These are phyloP conservation scores for Eutrema japonicum DNA, from an alignment of 345 rosid species.

Conservation along the genomic window DNA sequence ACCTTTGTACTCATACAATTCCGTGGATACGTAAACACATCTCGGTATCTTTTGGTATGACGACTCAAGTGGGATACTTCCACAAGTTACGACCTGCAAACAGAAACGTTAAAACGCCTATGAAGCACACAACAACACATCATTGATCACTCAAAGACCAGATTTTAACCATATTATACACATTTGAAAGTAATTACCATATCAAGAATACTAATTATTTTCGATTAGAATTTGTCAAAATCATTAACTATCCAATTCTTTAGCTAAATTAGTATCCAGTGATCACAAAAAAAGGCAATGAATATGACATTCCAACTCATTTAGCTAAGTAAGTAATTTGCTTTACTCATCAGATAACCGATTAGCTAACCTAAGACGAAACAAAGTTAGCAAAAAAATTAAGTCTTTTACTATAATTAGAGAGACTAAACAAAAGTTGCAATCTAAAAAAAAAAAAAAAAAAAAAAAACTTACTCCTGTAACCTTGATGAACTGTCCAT, in stretches of 20 bases:
- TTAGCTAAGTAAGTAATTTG: not conserved
- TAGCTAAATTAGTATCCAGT: not conserved
- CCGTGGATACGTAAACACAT: constrained; percentile 83
- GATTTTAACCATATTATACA: not conserved
- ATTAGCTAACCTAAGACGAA: constrained; percentile 6
- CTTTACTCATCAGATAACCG: not conserved
- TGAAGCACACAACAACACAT: not conserved
- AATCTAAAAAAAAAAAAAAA: constrained; percentile 19
- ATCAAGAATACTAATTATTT: constrained; percentile 2
- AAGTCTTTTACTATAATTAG: constrained; percentile 6
- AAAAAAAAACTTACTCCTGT: constrained; percentile 71
- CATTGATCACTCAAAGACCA: not conserved
- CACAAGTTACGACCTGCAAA: constrained; percentile 92
- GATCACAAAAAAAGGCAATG: constrained; percentile 12
- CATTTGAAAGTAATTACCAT: constrained; percentile 4
- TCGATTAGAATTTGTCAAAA: not conserved
- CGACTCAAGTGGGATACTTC: constrained; percentile 86
- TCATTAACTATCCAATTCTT: not conserved
- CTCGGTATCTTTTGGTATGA: constrained; percentile 80
- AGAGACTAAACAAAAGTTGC: not conserved
- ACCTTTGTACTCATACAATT: constrained; percentile 77
- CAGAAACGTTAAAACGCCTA: not conserved
- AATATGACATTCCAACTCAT: constrained; percentile 20
- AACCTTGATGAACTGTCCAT: constrained; percentile 90
- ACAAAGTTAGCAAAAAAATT: not conserved